A percentile compares a stretch with the other conserved stretches of the same genome.
phyloP scores from a whole-genome alignment of 495 filamentous ascomycete species.

The Eremomyces bilateralis region DNA sequence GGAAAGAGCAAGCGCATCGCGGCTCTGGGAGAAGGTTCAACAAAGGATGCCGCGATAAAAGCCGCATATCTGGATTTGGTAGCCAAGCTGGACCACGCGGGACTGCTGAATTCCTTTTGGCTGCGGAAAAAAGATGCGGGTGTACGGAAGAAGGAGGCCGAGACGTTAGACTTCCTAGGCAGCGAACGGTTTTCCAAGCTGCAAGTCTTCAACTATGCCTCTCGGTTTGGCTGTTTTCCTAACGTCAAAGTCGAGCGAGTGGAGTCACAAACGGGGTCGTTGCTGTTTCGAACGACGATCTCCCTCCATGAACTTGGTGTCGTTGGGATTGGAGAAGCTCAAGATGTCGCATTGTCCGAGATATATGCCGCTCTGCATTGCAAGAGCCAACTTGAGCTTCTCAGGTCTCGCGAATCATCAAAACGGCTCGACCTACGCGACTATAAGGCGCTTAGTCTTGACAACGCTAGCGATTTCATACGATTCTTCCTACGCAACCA shows the following conservation, averaged over 20 bases:
- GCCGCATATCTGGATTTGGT: not conserved
- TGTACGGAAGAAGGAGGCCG: too few species aligned
- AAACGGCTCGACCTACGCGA: not conserved
- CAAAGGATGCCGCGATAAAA: not conserved
- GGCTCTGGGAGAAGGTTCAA: not conserved
- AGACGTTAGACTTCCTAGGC: not conserved
- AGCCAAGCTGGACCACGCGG: not conserved
- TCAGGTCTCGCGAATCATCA: too few species aligned
- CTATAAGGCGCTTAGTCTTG: not conserved
- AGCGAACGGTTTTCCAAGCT: not conserved
- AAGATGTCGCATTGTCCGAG: not conserved
- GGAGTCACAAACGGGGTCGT: not conserved
- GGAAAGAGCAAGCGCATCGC: too few species aligned
- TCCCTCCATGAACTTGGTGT: not conserved
- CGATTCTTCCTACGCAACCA: not conserved
- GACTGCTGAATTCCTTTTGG: not conserved
- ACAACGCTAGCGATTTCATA: not conserved
- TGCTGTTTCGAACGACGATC: not conserved
- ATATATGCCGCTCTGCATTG: not conserved
- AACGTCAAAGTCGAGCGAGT: not conserved
- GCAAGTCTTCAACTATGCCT: conserved; percentile 1
- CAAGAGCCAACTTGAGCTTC: not conserved
- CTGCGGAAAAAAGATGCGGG: too few species aligned
- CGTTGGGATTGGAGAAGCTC: not conserved
- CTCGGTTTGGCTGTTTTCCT: not conserved